Evolutionary conservation across 257 asterid genomes (phyloP), one percentile per base, ranked within the genome.

Genomic region (Agastache rugosa): DNA sequence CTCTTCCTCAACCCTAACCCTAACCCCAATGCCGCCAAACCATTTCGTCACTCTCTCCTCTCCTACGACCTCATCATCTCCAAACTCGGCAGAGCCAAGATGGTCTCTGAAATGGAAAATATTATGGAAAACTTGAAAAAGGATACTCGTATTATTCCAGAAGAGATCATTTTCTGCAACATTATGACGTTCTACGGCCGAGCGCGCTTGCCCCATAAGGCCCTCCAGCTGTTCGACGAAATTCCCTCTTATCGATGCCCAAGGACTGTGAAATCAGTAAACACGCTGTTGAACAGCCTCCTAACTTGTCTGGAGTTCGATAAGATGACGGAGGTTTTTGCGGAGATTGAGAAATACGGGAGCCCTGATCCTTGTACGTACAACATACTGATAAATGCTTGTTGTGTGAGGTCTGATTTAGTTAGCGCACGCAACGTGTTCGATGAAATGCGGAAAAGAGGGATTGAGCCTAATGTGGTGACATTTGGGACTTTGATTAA

Each of bases 51-150:
- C 89, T 82, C 92, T 55, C 84, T 72, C 70, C 87, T 83, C 56
- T 88, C 93, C 67, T 92, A 92, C 82, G 96, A 92, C 69, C 91
- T 88, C 75, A 88, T 90, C 84, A 86, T 92, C 81, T 75, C 88
- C 82, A 90, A 92, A 76, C 89, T 92, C 73, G 97, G 94, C 73
- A 63, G 86, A 63, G 98, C 91, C 73, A 89, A 84, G 73, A 83
- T 92, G 96, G 82, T 88, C 77, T 10, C 81, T 7, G 85, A 90
- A 68, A 76, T 92, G 96, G 96, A 92, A 78, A 67, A 1, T 25
- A 41, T 92, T 39, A 67, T 90, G 35, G 78, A 85, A 2, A 83
- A 82, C 19, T 63, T 92, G 73, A 87, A 72, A 20, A 59, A 54
- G 0, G 94, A 89, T 74, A 68, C 90, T 22, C 82, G 96, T 6